Conservation (phyloP, 2,329 filamentous ascomycete genomes). For the Penicillium sp. region DNA sequence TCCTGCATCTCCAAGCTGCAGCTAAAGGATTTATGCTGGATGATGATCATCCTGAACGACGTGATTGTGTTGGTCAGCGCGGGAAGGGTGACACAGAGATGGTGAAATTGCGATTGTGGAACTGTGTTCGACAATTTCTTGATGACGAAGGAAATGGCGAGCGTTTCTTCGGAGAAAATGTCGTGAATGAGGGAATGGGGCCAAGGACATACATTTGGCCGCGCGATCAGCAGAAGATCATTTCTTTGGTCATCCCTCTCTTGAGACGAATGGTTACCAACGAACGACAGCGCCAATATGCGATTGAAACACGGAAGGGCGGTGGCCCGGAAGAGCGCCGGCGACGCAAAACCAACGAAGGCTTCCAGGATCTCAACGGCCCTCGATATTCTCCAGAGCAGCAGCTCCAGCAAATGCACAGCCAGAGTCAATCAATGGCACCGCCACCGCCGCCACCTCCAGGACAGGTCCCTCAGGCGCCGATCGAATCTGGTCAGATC, state of each 20-base stretch:
- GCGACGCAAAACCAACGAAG: slow-evolving; percentile 42
- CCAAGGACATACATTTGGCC: slow-evolving; percentile 56
- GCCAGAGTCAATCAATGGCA: slow-evolving; percentile 29
- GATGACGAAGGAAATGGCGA: slow-evolving; percentile 55
- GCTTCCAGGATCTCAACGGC: slow-evolving; percentile 33
- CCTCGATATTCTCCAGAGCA: slow-evolving; percentile 36
- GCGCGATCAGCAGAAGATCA: slow-evolving; percentile 58
- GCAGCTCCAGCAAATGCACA: slow-evolving; percentile 35
- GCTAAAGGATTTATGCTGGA: slow-evolving; percentile 63
- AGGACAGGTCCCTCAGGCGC: slow-evolving; percentile 30
- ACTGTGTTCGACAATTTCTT: slow-evolving; percentile 60
- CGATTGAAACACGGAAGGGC: slow-evolving; percentile 58
- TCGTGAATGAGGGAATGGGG: slow-evolving; percentile 46
- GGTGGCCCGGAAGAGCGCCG: slow-evolving; percentile 45
- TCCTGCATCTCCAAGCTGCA: slow-evolving; percentile 58
- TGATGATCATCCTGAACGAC: slow-evolving; percentile 57
- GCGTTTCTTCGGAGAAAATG: slow-evolving; percentile 55
- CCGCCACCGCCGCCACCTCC: slow-evolving; percentile 31
- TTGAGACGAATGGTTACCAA: slow-evolving; percentile 64
- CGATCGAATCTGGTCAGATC: slow-evolving; percentile 29
- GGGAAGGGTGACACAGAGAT: slow-evolving; percentile 60
- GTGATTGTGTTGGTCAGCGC: slow-evolving; percentile 61
- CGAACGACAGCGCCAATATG: slow-evolving; percentile 61
- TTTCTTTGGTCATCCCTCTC: slow-evolving; percentile 60
- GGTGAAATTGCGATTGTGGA: slow-evolving; percentile 60